Conservation (phyloP, 257 asterid species). For the Lithospermum erythrorhizon region DNA sequence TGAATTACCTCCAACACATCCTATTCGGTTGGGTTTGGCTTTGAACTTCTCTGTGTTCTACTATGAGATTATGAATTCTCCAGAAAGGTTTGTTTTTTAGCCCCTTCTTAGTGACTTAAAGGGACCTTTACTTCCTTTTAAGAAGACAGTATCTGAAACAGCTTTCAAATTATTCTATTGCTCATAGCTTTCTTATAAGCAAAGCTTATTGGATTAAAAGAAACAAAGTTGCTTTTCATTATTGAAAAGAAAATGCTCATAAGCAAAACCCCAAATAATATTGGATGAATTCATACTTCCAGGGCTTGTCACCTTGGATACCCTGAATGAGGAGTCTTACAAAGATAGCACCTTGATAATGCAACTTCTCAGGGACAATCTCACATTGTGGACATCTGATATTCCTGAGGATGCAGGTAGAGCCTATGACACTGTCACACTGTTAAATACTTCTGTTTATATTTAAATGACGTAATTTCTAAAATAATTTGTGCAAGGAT, state of each 20-base stretch:
- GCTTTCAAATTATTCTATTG: not conserved
- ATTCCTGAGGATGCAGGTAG: constrained; percentile 77
- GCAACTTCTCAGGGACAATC: constrained; percentile 92
- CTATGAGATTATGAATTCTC: constrained; percentile 77
- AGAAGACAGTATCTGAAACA: not conserved
- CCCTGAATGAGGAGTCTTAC: constrained; percentile 81
- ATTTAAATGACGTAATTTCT: not conserved
- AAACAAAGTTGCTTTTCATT: not conserved
- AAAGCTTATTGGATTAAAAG: not conserved
- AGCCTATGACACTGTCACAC: not conserved
- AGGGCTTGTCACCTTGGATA: constrained; percentile 90
- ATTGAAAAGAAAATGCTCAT: not conserved
- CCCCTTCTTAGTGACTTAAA: constrained; percentile 5
- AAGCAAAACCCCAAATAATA: not conserved
- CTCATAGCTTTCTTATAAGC: no score
- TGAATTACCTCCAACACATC: constrained; percentile 81
- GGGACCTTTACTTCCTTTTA: constrained; percentile 4
- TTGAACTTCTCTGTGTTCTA: constrained; percentile 84
- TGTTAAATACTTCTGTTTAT: not conserved
- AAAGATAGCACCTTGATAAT: constrained; percentile 86
- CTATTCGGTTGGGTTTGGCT: constrained; percentile 89
- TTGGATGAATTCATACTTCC: constrained; percentile 11
- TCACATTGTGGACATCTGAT: constrained; percentile 88
- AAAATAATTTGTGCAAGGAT: not conserved
- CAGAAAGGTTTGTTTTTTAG: constrained; percentile 59